phyloP scores from a whole-genome alignment of 805 yeast genomes.

The Candida germanica region DNA sequence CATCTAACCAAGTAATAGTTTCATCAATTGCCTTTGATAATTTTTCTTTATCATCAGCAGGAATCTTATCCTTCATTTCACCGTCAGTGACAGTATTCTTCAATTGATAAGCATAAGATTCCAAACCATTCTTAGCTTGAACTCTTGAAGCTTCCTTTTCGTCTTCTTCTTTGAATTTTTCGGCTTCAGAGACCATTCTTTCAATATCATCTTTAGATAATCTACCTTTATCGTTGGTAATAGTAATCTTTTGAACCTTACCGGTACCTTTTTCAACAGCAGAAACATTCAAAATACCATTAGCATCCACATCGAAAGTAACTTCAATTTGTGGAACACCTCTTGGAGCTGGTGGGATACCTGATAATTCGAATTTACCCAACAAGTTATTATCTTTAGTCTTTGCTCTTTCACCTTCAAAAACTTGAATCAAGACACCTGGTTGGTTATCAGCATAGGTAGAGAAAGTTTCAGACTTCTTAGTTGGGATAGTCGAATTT shows the following conservation, averaged over 20 bases:
- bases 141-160: conserved; percentile 77
- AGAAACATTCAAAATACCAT: conserved; percentile 80
- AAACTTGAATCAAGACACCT: conserved; percentile 90
- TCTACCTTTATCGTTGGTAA: conserved; percentile 93
- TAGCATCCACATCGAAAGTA: conserved; percentile 83
- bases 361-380: conserved; percentile 82
- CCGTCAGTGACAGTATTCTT: conserved; percentile 62
- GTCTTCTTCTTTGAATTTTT: conserved; percentile 90
- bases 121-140: conserved; percentile 83
- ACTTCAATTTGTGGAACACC: conserved; percentile 91
- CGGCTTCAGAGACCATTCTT: conserved; percentile 97
- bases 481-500: conserved; percentile 94
- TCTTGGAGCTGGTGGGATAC: conserved; percentile 89
- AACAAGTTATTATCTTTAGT: conserved; percentile 89
- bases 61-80: conserved; percentile 43
- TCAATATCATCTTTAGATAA: conserved; percentile 91
- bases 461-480: conserved; percentile 91
- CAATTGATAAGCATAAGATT: conserved; percentile 82
- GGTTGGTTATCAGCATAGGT: conserved; percentile 97
- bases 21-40: conserved; percentile 41
- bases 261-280: conserved; percentile 96
- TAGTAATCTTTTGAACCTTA: conserved; percentile 84
- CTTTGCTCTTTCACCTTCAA: conserved; percentile 94
- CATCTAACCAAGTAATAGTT: conserved; percentile 40
- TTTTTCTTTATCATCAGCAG: conserved; percentile 51